A percentile compares a stretch with the other conserved stretches of the same genome.
These are phyloP conservation scores for Panicum hallii DNA, from an alignment of 202 grass and related monocot species.

Conservation along the genomic window DNA sequence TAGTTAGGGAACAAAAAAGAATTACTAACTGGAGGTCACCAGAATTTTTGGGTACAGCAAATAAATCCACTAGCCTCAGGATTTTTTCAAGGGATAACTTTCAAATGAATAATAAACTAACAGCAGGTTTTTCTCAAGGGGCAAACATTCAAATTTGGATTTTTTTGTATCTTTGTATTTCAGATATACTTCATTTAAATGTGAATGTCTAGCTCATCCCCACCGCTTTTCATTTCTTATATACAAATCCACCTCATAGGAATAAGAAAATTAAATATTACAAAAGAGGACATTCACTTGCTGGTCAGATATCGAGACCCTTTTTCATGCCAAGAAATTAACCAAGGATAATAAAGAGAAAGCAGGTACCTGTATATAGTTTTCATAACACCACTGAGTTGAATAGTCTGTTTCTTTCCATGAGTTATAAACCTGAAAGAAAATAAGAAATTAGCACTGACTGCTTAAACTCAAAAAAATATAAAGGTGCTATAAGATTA, in stretches of 20 bases:
- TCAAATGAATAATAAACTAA: conserved; percentile 4
- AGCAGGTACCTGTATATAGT: conserved; percentile 80
- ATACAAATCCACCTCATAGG: background rate
- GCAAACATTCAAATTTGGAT: background rate
- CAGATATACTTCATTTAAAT: background rate
- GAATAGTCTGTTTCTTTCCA: conserved; percentile 94
- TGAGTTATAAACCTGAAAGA: conserved; percentile 78
- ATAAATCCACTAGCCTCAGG: background rate
- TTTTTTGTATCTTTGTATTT: conserved; percentile 2
- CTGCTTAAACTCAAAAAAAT: conserved; percentile 15
- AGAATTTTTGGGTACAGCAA: background rate
- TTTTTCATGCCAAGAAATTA: conserved; percentile 22
- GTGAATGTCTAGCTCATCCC: background rate
- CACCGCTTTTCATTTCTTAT: background rate
- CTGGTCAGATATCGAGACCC: background rate
- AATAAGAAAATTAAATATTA: background rate
- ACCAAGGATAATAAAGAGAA: background rate
- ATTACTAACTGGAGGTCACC: too few species aligned
- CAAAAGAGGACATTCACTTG: background rate
- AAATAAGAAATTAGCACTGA: conserved; percentile 47
- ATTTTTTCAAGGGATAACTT: background rate
- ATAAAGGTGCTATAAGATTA: conserved; percentile 3
- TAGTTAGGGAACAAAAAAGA: background rate
- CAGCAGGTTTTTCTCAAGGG: background rate
- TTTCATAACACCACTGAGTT: conserved; percentile 95